Base-by-base conservation (phyloP, 2,329 filamentous ascomycete genomes). In the Ceratocystis eucalypticola region DNA sequence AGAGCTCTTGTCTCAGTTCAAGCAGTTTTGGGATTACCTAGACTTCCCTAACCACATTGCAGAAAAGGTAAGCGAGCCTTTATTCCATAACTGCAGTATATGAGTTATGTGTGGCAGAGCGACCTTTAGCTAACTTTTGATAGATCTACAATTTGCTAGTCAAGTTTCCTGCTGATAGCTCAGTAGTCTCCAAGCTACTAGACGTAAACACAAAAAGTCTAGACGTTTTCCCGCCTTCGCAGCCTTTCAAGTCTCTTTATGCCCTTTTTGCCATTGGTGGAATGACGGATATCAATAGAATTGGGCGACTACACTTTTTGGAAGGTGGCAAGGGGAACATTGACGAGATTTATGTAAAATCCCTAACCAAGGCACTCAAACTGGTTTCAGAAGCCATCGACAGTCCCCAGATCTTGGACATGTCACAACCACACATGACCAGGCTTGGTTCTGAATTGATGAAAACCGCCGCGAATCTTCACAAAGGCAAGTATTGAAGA, bases 11-110 rank as follows among this genome's bases (percentile, higher is more conserved):
- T 82, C 85, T 67, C 89, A 95, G 74, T 96, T 96, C 71, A 82
- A 89, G 65, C 86, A 93, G 68, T 77, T 99, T 28, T 96, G 94
- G 80, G 82, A 84, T 55, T 88, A 93, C 71, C 80, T 97, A 65
- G 84, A 85, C 69, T 82, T 92, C 76, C 83, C 89, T 57, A 86
- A 92, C 67, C 79, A 77, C 62, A 77, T 91, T 53, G 85, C 88
- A 5, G 79, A 82, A 72, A 85, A 89, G 78, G 86, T 88, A 78
- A 70, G 75, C 3, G 4, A 15, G 37, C 37, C 3, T 41, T 68
- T 22, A 20, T 2, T 3, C 48, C 1, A 17, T 8, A 10, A 66
- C 65, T 73, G 73, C 48, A 73, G 65, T 50, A 46, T 15, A 55
- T 6, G 25, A 7, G 12, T n/a, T 5, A 59, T 33, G 15, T 20